phyloP scores from a whole-genome alignment of 768 basidiomycete species.

The Pisolithus albus region DNA sequence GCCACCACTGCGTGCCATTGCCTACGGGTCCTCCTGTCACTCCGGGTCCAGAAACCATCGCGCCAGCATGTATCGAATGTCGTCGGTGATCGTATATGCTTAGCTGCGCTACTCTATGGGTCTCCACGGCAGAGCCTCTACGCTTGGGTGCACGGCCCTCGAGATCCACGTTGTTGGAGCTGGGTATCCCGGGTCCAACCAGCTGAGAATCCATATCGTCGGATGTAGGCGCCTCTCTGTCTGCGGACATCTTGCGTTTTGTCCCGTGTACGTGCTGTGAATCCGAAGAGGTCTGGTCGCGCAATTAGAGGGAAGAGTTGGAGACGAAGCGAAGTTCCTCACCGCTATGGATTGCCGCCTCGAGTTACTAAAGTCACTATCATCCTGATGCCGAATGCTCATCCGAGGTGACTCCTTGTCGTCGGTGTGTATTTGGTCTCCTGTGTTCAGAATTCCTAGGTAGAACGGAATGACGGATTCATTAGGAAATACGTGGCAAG shows the following conservation, averaged over 20 bases:
- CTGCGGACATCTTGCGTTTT: constrained; percentile 79
- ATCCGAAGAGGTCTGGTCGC: constrained; percentile 29
- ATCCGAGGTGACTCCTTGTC: constrained; percentile 24
- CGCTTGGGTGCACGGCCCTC: constrained; percentile 75
- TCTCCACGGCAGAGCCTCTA: constrained; percentile 77
- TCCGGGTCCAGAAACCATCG: constrained; percentile 26
- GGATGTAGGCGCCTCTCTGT: constrained; percentile 45
- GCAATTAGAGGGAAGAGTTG: neutral
- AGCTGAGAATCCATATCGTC: constrained; percentile 65
- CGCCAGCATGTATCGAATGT: constrained; percentile 64
- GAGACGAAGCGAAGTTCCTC: constrained; percentile 23
- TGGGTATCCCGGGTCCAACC: constrained; percentile 60
- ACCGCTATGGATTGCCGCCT: constrained; percentile 67
- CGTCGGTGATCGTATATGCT: constrained; percentile 69
- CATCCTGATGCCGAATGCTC: constrained; percentile 34
- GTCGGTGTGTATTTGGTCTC: constrained; percentile 36
- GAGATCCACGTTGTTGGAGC: constrained; percentile 48
- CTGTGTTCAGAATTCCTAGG: constrained; percentile 25
- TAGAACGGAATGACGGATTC: constrained; percentile 13
- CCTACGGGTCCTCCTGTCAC: constrained; percentile 14
- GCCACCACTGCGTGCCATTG: constrained; percentile 47
- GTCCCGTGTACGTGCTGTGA: constrained; percentile 50
- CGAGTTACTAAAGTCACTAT: constrained; percentile 59
- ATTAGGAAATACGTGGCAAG: constrained; percentile 8
- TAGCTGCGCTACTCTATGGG: constrained; percentile 66